Evolutionary conservation across 768 basidiomycete species (phyloP), one percentile per base, ranked within the genome.

Genomic region (Russula griseocarnosa): DNA sequence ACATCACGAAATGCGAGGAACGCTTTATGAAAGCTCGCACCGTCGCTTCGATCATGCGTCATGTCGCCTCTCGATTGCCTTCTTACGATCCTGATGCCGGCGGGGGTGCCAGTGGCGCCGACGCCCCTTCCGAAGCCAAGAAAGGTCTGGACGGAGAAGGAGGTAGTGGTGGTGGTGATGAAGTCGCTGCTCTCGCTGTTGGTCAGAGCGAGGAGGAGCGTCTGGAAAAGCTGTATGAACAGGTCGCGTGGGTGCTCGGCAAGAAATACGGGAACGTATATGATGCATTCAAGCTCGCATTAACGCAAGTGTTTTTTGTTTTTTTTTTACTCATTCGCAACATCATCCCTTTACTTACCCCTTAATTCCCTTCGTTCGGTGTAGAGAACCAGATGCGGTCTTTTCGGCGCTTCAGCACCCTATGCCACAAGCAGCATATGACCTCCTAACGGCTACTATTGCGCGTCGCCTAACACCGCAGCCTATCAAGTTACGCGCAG

Each of bases 1-100:
- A 98, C 73, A 96, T 99, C 72, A 86, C 87, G n/a, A 97, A 97
- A 77, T 98, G 97, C 77, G 96, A 98, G 74, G 96, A 98, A 71
- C 86, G 93, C 49, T 99, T 92, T 76, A 94, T 96, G 84, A 99
- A 99, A 77, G 94, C 92, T 18, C 97, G 97, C 78, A 87, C 93
- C 1, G 94, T 98, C 28, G 88, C 94, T 46, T 94, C 91, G 13
- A 94, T 96, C 74, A 86, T 94, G 76, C 84, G 93, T 20, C 92
- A 95, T 71, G 93, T 94, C 63, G 90, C 90, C 2, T 90, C 90
- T 16, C 91, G 91, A 72, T 72, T 90, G n/a, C 82, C 86, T 1
- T 79, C 85, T 1, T 68, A 74, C 51, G 71, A 73, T 53, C 63
- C 68, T 18, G 71, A 70, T 20, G 66, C 68, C 24, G 68, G 76